These are phyloP conservation scores for Blastobotrys persicus DNA, from an alignment of 1,139 yeast genomes.

Conservation along the genomic window DNA sequence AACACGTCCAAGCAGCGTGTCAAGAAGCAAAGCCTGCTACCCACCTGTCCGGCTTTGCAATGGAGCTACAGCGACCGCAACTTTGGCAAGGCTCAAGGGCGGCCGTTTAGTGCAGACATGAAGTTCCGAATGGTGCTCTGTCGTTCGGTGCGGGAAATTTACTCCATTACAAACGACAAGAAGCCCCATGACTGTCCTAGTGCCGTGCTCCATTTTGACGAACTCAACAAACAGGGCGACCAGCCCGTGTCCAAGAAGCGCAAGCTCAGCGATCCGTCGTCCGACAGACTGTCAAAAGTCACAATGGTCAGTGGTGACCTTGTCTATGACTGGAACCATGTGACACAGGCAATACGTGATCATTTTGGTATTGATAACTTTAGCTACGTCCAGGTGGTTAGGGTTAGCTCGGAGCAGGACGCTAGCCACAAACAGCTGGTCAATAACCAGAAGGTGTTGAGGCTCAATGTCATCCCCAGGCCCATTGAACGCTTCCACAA, in stretches of 20 bases:
- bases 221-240: constrained; percentile 5
- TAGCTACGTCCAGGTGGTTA: constrained; percentile 25
- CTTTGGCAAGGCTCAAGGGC: constrained; percentile 19
- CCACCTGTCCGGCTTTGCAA: background rate
- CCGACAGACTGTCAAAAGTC: background rate
- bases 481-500: constrained; percentile 19
- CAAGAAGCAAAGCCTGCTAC: constrained; percentile 1
- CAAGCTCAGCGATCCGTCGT: background rate
- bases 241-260: background rate
- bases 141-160: constrained; percentile 15
- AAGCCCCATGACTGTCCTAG: constrained; percentile 1
- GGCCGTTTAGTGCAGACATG: constrained; percentile 24
- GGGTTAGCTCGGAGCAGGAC: constrained; percentile 23
- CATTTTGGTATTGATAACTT: constrained; percentile 18
- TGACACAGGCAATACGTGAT: constrained; percentile 6
- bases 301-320: background rate
- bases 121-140: constrained; percentile 15
- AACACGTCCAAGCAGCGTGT: constrained; percentile 12
- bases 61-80: background rate
- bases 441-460: constrained; percentile 23
- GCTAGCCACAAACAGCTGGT: constrained; percentile 12
- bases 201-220: constrained; percentile 6
- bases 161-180: constrained; percentile 7
- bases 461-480: constrained; percentile 23
- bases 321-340: constrained; percentile 5